These are phyloP conservation scores for Pythium insidiosum DNA, from an alignment of 352 stramenopile species.

Conservation along the genomic window DNA sequence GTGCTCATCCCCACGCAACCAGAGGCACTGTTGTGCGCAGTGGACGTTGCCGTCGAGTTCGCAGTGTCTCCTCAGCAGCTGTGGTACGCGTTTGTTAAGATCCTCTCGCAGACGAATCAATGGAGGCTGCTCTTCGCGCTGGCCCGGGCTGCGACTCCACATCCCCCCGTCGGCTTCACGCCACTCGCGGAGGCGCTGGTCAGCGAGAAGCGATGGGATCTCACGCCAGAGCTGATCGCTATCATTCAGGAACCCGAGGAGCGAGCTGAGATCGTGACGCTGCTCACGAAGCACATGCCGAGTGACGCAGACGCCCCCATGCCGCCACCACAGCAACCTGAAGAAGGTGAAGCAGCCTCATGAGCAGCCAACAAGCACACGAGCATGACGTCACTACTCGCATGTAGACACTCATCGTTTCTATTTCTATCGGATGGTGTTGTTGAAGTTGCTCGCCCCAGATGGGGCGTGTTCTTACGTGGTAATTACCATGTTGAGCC, in stretches of 20 bases:
- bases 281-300: constrained; percentile 17
- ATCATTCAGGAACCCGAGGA: constrained; percentile 23
- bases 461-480: no score
- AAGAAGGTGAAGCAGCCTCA: no score
- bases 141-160: constrained; percentile 21
- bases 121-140: constrained; percentile 38
- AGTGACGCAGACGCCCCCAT: constrained; percentile 6
- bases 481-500: no score
- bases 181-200: constrained; percentile 38
- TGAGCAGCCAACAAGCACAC: no score
- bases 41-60: constrained; percentile 34
- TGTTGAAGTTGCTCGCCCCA: no score
- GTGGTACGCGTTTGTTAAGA: constrained; percentile 38
- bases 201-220: constrained; percentile 28
- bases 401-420: no score
- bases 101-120: constrained; percentile 33
- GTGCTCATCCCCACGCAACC: constrained; percentile 31
- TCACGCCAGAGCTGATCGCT: constrained; percentile 24
- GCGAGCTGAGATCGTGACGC: constrained; percentile 19
- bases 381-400: no score
- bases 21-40: constrained; percentile 22
- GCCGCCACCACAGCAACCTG: no score
- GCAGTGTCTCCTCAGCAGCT: constrained; percentile 40
- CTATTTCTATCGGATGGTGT: no score
- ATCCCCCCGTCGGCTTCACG: constrained; percentile 36